phyloP scores from a whole-genome alignment of 192 early-diverging fungal species.

The Coemansia sp. region DNA sequence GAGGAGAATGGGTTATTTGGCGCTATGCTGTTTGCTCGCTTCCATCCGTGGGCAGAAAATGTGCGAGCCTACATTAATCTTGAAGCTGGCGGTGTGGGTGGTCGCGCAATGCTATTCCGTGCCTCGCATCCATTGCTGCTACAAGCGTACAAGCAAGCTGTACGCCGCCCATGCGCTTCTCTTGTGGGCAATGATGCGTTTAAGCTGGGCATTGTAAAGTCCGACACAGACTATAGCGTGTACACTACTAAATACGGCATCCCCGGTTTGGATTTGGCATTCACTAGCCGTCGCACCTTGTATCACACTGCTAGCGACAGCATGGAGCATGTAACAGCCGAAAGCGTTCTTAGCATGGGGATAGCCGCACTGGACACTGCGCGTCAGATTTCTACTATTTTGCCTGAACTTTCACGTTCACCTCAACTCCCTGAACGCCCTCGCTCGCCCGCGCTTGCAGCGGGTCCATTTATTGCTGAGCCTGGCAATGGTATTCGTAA shows the following conservation, averaged over 20 bases:
- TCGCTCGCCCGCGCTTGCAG: not conserved
- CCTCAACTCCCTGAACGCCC: slow-evolving; percentile 26
- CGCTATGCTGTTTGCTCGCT: slow-evolving; percentile 59
- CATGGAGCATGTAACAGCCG: slow-evolving; percentile 49
- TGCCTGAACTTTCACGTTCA: slow-evolving; percentile 30
- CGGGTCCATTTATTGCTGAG: slow-evolving; percentile 14
- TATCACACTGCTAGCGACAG: slow-evolving; percentile 66
- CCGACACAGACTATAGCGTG: slow-evolving; percentile 65
- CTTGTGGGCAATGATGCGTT: slow-evolving; percentile 66
- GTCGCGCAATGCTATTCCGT: slow-evolving; percentile 65
- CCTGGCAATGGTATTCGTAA: slow-evolving; percentile 16
- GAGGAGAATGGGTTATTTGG: slow-evolving; percentile 68
- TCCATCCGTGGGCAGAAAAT: slow-evolving; percentile 62
- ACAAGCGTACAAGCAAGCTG: slow-evolving; percentile 32
- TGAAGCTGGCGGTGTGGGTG: slow-evolving; percentile 71
- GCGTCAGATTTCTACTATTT: slow-evolving; percentile 53
- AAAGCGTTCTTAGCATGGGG: slow-evolving; percentile 68
- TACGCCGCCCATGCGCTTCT: slow-evolving; percentile 55
- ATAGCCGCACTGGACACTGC: slow-evolving; percentile 48
- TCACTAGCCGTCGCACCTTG: slow-evolving; percentile 60
- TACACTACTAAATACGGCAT: slow-evolving; percentile 57
- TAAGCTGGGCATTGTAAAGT: slow-evolving; percentile 59
- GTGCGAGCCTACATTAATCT: slow-evolving; percentile 68
- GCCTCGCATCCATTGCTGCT: slow-evolving; percentile 51
- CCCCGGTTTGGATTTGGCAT: slow-evolving; percentile 68